A percentile compares a stretch with the other conserved stretches of the same genome.
Evolutionary conservation across 1,284 basidiomycete genomes (phyloP).

Genomic region (Coniferiporia sulphurascens): DNA sequence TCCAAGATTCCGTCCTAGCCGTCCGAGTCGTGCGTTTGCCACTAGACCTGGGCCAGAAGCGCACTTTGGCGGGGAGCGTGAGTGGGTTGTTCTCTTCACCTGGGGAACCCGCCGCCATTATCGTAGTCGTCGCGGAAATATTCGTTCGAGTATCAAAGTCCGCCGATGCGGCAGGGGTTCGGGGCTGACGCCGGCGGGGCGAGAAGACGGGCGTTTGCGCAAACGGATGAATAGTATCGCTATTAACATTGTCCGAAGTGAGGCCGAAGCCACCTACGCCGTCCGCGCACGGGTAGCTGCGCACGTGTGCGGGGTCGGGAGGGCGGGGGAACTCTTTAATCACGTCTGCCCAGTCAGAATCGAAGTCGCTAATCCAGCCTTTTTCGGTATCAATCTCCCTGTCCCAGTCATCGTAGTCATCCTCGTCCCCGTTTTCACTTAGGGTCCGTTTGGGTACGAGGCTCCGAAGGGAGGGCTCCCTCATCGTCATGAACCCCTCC

Average conservation of each 20-base stretch:
- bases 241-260: neutral
- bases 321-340: constrained; percentile 4
- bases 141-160: too few species aligned
- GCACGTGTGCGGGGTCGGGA: neutral
- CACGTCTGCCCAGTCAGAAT: constrained; percentile 1
- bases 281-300: neutral
- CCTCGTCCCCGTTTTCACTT: neutral
- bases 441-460: neutral
- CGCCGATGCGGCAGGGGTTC: too few species aligned
- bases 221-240: neutral
- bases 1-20: neutral
- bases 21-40: neutral
- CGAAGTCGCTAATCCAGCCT: neutral
- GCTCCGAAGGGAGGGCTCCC: neutral
- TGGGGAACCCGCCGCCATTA: too few species aligned
- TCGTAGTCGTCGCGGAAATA: too few species aligned
- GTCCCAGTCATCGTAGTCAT: neutral
- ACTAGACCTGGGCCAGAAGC: neutral
- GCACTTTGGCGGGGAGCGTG: neutral
- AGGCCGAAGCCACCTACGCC: neutral
- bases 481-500: neutral
- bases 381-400: too few species aligned
- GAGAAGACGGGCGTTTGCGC: neutral
- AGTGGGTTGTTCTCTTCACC: neutral
- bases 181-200: too few species aligned